Evolutionary conservation across 192 early-diverging fungal species (phyloP).

Genomic region (Phycomyces blakesleeanus): DNA sequence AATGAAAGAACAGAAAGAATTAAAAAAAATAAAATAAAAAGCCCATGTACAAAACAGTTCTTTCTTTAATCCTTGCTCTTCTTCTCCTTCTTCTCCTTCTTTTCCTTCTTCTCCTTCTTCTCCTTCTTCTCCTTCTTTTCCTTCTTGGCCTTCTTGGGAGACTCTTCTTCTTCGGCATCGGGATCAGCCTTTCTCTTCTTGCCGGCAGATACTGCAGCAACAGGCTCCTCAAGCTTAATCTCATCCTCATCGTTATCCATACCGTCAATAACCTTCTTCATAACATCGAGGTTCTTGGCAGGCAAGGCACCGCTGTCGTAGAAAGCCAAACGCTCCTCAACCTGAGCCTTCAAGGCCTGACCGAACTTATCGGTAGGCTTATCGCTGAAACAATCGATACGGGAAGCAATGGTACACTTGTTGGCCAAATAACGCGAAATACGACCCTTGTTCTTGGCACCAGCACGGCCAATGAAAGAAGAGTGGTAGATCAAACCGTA

Average conservation of each 20-base stretch:
- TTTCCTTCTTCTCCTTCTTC: constrained; percentile 58
- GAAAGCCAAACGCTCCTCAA: constrained; percentile 93
- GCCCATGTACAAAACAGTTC: too few species aligned
- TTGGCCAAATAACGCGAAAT: constrained; percentile 98
- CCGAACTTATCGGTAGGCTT: constrained; percentile 87
- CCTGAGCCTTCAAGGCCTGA: constrained; percentile 88
- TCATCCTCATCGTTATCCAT: constrained; percentile 51
- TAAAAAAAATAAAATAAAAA: too few species aligned
- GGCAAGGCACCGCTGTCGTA: constrained; percentile 88
- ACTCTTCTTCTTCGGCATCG: constrained; percentile 33
- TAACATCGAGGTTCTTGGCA: constrained; percentile 89
- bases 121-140: constrained; percentile 58
- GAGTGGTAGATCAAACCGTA: constrained; percentile 99
- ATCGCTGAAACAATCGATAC: constrained; percentile 96
- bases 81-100: constrained; percentile 57
- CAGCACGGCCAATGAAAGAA: constrained; percentile 93
- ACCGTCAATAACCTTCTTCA: constrained; percentile 76
- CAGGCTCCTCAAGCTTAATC: constrained; percentile 10
- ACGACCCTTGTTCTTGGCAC: constrained; percentile 95
- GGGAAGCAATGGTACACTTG: constrained; percentile 94
- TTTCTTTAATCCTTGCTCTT: constrained; percentile 42
- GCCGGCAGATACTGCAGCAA: constrained; percentile 8
- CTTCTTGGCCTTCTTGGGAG: constrained; percentile 54
- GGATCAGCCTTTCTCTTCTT: constrained; percentile 47
- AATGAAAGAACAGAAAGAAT: too few species aligned